Base-by-base conservation (phyloP, 345 rosid species). In the Eucalyptus dawsonii region DNA sequence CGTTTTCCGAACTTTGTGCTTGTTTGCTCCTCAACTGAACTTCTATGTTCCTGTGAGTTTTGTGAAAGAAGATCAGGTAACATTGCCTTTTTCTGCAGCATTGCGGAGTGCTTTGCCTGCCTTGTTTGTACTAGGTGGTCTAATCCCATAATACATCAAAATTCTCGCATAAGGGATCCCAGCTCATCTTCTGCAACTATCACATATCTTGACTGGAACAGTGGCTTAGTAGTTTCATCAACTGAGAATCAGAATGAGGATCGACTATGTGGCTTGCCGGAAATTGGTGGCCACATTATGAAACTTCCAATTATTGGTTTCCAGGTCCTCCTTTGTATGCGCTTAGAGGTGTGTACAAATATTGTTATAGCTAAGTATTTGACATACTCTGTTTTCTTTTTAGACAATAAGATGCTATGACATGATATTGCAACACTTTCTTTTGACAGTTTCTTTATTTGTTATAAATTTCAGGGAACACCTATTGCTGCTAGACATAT, bases 101-200 rank as follows among this genome's bases (percentile, higher is more conserved):
- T 97, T 90, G 99, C 99, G 37, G 97, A 97, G 94, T 96, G 98
- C 94, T 97, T 97, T 91, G 95, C 99, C 69, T 97, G 94, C 92
- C 99, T 97, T 87, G 99, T 97, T 89, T 96, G 99, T 90, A 95
- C 99, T 60, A 97, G 93, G 93, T 97, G 98, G 99, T 97, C 98
- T 15, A 97, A 97, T 92, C 99, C 99, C 88, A 93, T 93, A 81
- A 97, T 97, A 88, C 99, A 97, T 92, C 94, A 94, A 94, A 93
- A 89, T 90, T 81, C 93, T 83, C 89, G 49, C 81, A 87, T 93
- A 69, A 93, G 95, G 89, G 97, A 94, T 86, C 92, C 92, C 34
- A 88, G 93, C 91, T 93, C 98, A 62, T 95, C 99, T 89, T 94
- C 96, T n/a, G 88, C 94, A 69, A 89, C 91, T 45, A 88, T 93